These are phyloP conservation scores for Penicillium desertorum DNA, from an alignment of 495 filamentous ascomycete species.

Conservation along the genomic window DNA sequence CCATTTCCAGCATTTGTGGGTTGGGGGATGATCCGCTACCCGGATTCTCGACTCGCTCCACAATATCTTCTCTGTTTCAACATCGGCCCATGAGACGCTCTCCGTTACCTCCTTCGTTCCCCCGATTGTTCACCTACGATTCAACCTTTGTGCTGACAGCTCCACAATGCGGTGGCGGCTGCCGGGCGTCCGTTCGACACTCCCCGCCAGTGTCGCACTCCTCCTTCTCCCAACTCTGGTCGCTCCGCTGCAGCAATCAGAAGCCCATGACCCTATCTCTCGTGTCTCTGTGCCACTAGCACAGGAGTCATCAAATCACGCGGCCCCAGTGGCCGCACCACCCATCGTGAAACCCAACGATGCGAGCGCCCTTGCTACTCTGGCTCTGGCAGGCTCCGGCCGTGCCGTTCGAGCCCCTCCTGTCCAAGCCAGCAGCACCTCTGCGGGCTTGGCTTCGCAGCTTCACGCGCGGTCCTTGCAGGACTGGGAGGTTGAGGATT, in stretches of 20 bases:
- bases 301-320: slow-evolving; percentile 20
- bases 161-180: slow-evolving; percentile 52
- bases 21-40: slow-evolving; percentile 33
- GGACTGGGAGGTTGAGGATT: slow-evolving; percentile 99
- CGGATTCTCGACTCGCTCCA: slow-evolving; percentile 29
- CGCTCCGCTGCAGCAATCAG: slow-evolving; percentile 51
- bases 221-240: slow-evolving; percentile 46
- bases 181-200: slow-evolving; percentile 47
- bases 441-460: slow-evolving; percentile 75
- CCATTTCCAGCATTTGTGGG: not conserved
- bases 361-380: slow-evolving; percentile 91
- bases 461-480: slow-evolving; percentile 89
- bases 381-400: slow-evolving; percentile 78
- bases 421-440: slow-evolving; percentile 60
- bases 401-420: slow-evolving; percentile 81
- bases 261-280: slow-evolving; percentile 36
- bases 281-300: slow-evolving; percentile 36
- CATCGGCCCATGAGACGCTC: slow-evolving; percentile 9
- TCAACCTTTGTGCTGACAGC: slow-evolving; percentile 31
- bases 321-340: slow-evolving; percentile 24
- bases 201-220: slow-evolving; percentile 51
- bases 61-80: slow-evolving; percentile 12
- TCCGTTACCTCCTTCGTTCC: not conserved
- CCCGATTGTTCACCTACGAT: not conserved
- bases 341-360: slow-evolving; percentile 59